Conservation (phyloP, 116 monocot species). For the Papilionanthe hybrid region DNA sequence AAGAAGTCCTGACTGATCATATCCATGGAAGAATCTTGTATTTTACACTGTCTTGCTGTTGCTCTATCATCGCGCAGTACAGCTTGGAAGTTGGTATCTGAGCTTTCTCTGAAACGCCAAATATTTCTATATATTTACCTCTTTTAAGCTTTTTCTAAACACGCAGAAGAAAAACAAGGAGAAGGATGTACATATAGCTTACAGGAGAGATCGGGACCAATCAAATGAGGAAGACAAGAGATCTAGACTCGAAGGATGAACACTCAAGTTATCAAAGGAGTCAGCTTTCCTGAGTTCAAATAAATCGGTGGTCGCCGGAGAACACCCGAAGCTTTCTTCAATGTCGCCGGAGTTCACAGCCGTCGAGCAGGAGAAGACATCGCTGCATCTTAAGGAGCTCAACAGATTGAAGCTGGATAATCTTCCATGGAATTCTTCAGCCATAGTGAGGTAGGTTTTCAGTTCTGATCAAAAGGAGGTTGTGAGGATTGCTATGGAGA, state of each 20-base stretch:
- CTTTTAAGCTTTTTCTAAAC: not conserved
- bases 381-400: conserved; percentile 7
- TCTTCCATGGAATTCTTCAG: conserved; percentile 4
- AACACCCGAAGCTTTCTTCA: not conserved
- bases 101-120: not conserved
- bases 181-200: not conserved
- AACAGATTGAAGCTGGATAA: not conserved
- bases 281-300: not conserved
- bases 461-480: not conserved
- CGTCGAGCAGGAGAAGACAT: conserved; percentile 8
- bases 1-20: not conserved
- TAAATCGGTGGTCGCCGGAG: not conserved
- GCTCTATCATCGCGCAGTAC: not conserved
- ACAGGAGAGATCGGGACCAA: not conserved
- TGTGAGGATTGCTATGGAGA: not conserved
- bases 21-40: not conserved
- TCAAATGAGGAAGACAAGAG: not conserved
- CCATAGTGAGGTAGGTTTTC: not conserved
- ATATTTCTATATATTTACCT: not conserved
- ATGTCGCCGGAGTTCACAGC: not conserved
- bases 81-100: not conserved
- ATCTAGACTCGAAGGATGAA: not conserved
- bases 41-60: not conserved
- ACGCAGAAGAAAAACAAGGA: not conserved
- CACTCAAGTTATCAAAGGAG: not conserved